Evolutionary conservation across 2,329 filamentous ascomycete genomes (phyloP).

Genomic region (Talaromyces islandicus): DNA sequence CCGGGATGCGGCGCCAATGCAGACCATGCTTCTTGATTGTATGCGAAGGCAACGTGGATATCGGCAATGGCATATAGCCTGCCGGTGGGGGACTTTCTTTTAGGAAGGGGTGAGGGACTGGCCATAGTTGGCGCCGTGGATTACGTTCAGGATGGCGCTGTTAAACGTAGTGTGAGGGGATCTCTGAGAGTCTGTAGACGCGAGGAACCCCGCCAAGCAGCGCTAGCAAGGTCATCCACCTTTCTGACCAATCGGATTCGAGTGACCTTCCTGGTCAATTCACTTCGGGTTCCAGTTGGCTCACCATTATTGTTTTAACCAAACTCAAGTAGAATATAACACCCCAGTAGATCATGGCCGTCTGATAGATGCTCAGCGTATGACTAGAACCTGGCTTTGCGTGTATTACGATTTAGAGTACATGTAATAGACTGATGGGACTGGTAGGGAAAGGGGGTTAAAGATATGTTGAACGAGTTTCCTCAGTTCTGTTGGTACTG

Average conservation of each 20-base stretch:
- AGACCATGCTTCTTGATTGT: constrained; percentile 6
- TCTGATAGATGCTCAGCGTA: no score
- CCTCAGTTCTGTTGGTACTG: no score
- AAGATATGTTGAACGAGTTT: no score
- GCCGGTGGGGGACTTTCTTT: not conserved
- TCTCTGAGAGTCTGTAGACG: not conserved
- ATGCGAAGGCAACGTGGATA: constrained; percentile 5
- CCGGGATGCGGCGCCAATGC: constrained; percentile 9
- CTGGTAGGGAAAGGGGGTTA: no score
- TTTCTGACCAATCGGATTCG: not conserved
- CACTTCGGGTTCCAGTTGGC: no score
- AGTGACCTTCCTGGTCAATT: no score
- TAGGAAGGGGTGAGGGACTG: not conserved
- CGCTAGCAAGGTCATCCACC: not conserved
- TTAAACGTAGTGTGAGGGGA: not conserved
- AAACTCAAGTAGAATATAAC: no score
- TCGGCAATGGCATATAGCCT: constrained; percentile 10
- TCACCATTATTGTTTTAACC: no score
- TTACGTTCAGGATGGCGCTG: not conserved
- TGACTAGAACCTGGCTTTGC: no score
- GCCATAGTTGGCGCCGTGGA: not conserved
- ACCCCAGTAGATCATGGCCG: no score
- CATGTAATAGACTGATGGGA: no score
- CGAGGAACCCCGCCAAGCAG: not conserved
- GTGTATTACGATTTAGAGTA: no score